Evolutionary conservation across 768 basidiomycete genomes (phyloP), one percentile per base, ranked within the genome.

Genomic region (Tulasnella sp.): DNA sequence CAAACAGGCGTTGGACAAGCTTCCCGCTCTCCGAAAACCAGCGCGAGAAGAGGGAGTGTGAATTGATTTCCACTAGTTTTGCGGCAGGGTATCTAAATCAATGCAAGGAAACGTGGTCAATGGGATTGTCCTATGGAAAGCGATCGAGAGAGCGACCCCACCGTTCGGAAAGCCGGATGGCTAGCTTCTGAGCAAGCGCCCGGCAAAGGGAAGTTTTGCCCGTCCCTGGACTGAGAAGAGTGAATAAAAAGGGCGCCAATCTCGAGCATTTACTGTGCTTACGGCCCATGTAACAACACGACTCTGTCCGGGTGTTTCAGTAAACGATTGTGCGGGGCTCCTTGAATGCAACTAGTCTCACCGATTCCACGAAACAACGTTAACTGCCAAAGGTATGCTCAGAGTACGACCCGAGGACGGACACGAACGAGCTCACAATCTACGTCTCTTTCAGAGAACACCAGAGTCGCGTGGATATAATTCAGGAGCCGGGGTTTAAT

Each of bases 21-120:
- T 99, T 99, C 20, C 98, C 98, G 0, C 96, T 98, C 83, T 99
- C 98, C 0, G 96, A 98, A 85, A 99, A 99, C 97, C 98, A 99
- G 81, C 96, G 93, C 20, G 95, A 96, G 83, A 99, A 99, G 20
- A 99, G 88, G 1, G 96, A 98, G 85, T 99, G 98, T 0, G 98
- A 96, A 83, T 99, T 99, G 82, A 99, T 98, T 84, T 99, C 98
- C 69, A 99, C 88, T 15, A 99, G 86, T 70, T 95, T 93, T 46
- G 94, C 89, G 84, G 93, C 89, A 0, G 92, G 86, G 83, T 98
- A 99, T 37, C 96, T 97, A 81, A 29, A 51, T 51, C n/a, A 51
- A 48, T 46, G 13, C 11, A 11, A 75, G 69, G 42, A 71, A 48
- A 26, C 40, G 67, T 57, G 26, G 23, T 61, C 10, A 73, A 6